A percentile compares a stretch with the other conserved stretches of the same genome.
Conservation (phyloP, 331 rosid genomes). For the Quercus phellos region DNA sequence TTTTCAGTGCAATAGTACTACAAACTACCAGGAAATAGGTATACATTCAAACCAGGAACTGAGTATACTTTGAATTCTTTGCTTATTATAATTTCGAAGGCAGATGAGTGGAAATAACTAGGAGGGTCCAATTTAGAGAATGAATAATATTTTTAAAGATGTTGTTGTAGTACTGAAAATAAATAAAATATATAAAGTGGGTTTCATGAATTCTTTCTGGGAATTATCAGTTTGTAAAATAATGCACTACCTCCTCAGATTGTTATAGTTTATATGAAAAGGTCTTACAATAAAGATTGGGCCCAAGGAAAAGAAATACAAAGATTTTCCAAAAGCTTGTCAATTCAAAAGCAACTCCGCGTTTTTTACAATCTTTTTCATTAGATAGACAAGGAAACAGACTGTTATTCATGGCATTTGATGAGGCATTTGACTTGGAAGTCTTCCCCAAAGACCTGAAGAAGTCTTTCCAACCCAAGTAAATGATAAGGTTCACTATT, state of each 20-base stretch:
- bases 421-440: slow-evolving; percentile 56
- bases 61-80: background rate
- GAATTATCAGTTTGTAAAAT: no score
- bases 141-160: no score
- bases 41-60: no score
- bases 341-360: slow-evolving; percentile 59
- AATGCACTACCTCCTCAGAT: no score
- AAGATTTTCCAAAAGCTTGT: background rate
- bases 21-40: background rate
- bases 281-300: slow-evolving; percentile 5
- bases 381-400: background rate
- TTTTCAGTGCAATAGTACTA: background rate
- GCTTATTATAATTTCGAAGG: background rate
- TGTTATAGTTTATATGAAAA: background rate
- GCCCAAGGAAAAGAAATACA: background rate
- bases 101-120: background rate
- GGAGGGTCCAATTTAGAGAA: background rate
- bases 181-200: no score
- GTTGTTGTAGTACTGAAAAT: no score
- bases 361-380: slow-evolving; percentile 18
- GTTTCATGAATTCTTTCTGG: no score
- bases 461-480: slow-evolving; percentile 14
- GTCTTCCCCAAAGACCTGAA: slow-evolving; percentile 44
- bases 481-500: slow-evolving; percentile 1
- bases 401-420: background rate